These are phyloP conservation scores for Venturia oleaginea DNA, from an alignment of 2,329 filamentous ascomycete genomes.

Conservation along the genomic window DNA sequence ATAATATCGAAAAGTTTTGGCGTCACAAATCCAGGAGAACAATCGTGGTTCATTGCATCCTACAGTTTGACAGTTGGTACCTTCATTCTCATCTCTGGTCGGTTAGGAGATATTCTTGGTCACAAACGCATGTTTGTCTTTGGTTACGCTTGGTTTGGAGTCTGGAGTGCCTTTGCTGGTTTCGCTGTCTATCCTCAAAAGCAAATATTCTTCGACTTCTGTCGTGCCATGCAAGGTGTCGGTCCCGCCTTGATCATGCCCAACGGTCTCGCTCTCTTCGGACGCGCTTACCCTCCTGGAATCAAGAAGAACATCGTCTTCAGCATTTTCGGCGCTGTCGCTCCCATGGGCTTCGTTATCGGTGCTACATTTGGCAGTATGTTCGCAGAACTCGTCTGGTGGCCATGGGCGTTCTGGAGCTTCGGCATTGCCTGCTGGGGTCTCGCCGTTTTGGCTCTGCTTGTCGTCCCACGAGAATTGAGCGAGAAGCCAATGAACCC, in stretches of 20 bases:
- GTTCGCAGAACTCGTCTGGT: constrained; percentile 15
- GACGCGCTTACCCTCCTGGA: constrained; percentile 16
- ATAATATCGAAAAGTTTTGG: constrained; percentile 37
- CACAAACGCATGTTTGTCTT: constrained; percentile 34
- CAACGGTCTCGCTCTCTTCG: constrained; percentile 21
- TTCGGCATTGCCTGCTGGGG: constrained; percentile 13
- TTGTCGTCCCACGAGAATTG: constrained; percentile 15
- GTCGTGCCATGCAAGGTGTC: constrained; percentile 17
- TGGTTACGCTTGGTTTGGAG: constrained; percentile 31
- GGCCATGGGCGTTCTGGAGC: constrained; percentile 20
- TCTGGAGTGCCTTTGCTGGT: constrained; percentile 33
- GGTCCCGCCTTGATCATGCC: constrained; percentile 17
- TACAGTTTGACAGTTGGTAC: constrained; percentile 37
- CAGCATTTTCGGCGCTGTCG: constrained; percentile 17
- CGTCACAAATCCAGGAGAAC: constrained; percentile 31
- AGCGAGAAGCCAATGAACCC: constrained; percentile 16
- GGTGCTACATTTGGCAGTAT: constrained; percentile 15
- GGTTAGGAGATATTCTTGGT: constrained; percentile 36
- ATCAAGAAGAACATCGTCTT: constrained; percentile 24
- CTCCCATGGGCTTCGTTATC: constrained; percentile 16
- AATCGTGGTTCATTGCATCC: constrained; percentile 35
- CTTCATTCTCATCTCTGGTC: constrained; percentile 36
- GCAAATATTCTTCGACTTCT: constrained; percentile 20
- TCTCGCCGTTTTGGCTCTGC: constrained; percentile 11
- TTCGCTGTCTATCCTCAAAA: constrained; percentile 27